These are phyloP conservation scores for Zea luxurians DNA, from an alignment of 176 grass and related monocot species.

Conservation along the genomic window DNA sequence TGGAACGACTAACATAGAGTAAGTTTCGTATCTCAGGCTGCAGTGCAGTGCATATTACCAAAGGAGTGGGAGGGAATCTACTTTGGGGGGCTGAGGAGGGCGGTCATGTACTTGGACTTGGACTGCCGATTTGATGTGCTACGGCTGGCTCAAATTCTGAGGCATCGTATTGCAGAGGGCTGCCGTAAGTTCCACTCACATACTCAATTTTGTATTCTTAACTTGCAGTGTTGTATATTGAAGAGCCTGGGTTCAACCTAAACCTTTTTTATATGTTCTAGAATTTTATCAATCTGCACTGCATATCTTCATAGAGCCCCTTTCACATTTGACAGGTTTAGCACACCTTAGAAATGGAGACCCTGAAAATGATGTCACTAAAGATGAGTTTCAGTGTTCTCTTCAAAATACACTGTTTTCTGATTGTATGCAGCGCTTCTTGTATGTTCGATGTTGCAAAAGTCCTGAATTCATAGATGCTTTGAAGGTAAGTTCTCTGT, in stretches of 20 bases:
- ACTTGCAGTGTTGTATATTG: constrained; percentile 5
- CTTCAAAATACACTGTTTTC: constrained; percentile 48
- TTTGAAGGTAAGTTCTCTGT: constrained; percentile 66
- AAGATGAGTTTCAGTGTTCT: constrained; percentile 20
- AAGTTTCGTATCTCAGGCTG: constrained; percentile 52
- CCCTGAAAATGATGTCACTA: constrained; percentile 37
- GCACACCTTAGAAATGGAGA: constrained; percentile 37
- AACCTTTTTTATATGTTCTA: not conserved
- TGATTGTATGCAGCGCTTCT: constrained; percentile 76
- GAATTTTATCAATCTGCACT: not conserved
- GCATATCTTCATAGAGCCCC: constrained; percentile 12
- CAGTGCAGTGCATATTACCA: constrained; percentile 76
- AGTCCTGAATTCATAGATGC: constrained; percentile 71
- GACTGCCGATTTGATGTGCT: constrained; percentile 89
- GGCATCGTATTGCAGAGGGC: constrained; percentile 43
- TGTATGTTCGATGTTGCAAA: constrained; percentile 73
- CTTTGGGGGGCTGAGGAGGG: constrained; percentile 68
- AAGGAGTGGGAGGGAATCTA: constrained; percentile 74
- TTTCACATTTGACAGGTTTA: constrained; percentile 49
- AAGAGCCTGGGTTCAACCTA: not conserved
- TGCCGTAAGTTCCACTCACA: constrained; percentile 37
- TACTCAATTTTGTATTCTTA: not conserved
- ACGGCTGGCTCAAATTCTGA: constrained; percentile 67
- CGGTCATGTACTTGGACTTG: constrained; percentile 73
- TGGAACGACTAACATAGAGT: not conserved